Evolutionary conservation across 305 asterid species (phyloP).

Genomic region (Salvia sclarea): DNA sequence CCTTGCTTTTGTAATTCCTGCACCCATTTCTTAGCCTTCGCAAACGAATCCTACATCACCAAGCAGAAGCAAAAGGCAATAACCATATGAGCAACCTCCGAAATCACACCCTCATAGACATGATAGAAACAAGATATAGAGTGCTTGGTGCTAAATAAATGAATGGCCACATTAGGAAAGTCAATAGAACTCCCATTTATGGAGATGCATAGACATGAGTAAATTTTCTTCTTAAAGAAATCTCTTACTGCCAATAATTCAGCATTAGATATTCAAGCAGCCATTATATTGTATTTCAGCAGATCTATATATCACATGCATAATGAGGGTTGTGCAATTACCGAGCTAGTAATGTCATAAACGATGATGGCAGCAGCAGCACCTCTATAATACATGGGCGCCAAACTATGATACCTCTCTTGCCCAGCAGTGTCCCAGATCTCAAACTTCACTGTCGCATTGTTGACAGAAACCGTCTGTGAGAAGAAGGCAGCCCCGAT

Average conservation of each 20-base stretch:
- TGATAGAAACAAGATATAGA: not conserved
- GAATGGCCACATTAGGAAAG: conserved; percentile 10
- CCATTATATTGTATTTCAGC: not conserved
- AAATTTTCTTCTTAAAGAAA: not conserved
- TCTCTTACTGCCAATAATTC: conserved; percentile 1
- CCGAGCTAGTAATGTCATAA: conserved; percentile 83
- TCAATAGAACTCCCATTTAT: not conserved
- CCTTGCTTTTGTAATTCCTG: conserved; percentile 97
- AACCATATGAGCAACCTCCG: conserved; percentile 15
- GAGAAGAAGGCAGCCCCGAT: conserved; percentile 96
- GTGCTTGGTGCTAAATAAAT: not conserved
- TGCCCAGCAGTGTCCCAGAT: conserved; percentile 98
- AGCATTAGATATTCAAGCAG: not conserved
- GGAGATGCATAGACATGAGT: conserved; percentile 19
- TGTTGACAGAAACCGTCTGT: conserved; percentile 71
- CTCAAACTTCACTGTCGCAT: conserved; percentile 90
- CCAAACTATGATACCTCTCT: conserved; percentile 96
- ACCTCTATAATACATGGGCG: conserved; percentile 92
- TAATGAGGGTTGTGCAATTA: conserved; percentile 29
- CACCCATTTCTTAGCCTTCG: conserved; percentile 94
- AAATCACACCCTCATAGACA: conserved; percentile 2
- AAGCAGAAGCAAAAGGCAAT: conserved; percentile 18
- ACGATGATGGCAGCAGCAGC: conserved; percentile 93
- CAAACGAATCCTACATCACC: conserved; percentile 66
- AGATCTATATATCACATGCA: conserved; percentile 22